Conservation (phyloP, 2,329 filamentous ascomycete genomes). For the Penicillium frequentans region DNA sequence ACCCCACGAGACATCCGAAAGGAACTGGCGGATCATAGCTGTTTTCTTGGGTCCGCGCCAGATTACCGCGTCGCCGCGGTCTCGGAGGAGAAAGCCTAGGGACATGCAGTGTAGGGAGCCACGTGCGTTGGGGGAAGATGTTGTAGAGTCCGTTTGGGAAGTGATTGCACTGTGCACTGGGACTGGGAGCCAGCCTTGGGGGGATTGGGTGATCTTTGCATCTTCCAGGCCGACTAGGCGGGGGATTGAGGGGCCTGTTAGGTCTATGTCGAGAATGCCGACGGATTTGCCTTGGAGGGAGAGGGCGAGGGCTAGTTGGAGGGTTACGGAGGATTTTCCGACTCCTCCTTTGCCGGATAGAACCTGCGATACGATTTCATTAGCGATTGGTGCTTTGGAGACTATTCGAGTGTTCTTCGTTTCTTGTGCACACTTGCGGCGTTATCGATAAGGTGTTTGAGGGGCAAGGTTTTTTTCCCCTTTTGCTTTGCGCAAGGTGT, state of each 20-base stretch:
- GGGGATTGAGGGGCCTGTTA: conserved; percentile 94
- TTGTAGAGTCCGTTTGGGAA: conserved; percentile 8
- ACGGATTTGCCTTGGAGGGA: conserved; percentile 83
- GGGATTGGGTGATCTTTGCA: conserved; percentile 86
- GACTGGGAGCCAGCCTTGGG: conserved; percentile 90
- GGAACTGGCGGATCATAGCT: conserved; percentile 95
- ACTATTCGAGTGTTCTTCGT: not conserved
- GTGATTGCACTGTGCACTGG: conserved; percentile 67
- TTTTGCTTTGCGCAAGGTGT: not conserved
- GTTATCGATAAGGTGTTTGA: conserved; percentile 43
- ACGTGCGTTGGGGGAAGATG: conserved; percentile 15
- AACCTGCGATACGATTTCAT: conserved; percentile 47
- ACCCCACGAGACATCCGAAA: conserved; percentile 86
- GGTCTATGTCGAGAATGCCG: conserved; percentile 91
- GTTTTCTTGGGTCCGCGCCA: conserved; percentile 99
- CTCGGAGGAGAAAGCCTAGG: conserved; percentile 82
- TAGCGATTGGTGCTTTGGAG: not conserved
- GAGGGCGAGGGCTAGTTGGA: conserved; percentile 88
- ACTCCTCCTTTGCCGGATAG: conserved; percentile 98
- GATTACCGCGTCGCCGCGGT: conserved; percentile 86
- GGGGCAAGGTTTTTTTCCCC: conserved; percentile 8
- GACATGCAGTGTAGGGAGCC: conserved; percentile 72
- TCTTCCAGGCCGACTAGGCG: conserved; percentile 89
- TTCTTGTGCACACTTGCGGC: conserved; percentile 1
- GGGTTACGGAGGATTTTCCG: conserved; percentile 96